These are phyloP conservation scores for Crithidia acanthocephali DNA, from an alignment of 208 protist genomes.

Conservation along the genomic window DNA sequence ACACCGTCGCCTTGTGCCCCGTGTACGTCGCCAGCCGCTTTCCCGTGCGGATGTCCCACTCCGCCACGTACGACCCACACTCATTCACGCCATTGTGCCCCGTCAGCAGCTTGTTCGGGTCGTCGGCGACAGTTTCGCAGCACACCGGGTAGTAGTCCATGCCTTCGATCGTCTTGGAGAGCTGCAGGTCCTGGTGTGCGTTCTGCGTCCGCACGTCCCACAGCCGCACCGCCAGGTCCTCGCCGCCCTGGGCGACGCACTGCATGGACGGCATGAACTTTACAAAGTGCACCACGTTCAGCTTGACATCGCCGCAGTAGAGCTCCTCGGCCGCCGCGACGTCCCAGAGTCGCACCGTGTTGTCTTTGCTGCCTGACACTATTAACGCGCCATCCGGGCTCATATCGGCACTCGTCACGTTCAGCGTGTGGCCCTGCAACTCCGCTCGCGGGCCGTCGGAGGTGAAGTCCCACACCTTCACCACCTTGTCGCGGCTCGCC, in stretches of 20 bases:
- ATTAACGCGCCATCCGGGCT: slow-evolving; percentile 31
- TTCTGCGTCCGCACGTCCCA: slow-evolving; percentile 70
- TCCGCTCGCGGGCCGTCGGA: slow-evolving; percentile 39
- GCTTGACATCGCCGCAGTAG: slow-evolving; percentile 67
- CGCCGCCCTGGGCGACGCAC: slow-evolving; percentile 73
- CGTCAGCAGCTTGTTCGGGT: slow-evolving; percentile 52
- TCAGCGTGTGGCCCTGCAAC: slow-evolving; percentile 62
- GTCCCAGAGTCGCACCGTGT: slow-evolving; percentile 81
- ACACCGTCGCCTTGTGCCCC: slow-evolving; percentile 57
- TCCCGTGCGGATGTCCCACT: slow-evolving; percentile 76
- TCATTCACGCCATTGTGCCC: slow-evolving; percentile 81
- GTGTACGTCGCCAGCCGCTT: slow-evolving; percentile 53
- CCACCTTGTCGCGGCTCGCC: slow-evolving; percentile 57
- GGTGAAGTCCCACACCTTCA: slow-evolving; percentile 71
- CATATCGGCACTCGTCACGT: slow-evolving; percentile 59
- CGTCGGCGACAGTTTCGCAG: slow-evolving; percentile 40
- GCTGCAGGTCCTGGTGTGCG: slow-evolving; percentile 35
- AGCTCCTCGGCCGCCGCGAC: slow-evolving; percentile 55
- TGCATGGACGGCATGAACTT: slow-evolving; percentile 57
- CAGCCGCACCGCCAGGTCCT: slow-evolving; percentile 68
- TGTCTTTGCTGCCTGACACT: slow-evolving; percentile 80
- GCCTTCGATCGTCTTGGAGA: slow-evolving; percentile 52
- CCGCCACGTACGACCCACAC: slow-evolving; percentile 55
- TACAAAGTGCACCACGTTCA: slow-evolving; percentile 80
- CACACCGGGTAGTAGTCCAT: slow-evolving; percentile 76